Conservation (phyloP, 768 basidiomycete genomes). For the Auricularia heimuer region DNA sequence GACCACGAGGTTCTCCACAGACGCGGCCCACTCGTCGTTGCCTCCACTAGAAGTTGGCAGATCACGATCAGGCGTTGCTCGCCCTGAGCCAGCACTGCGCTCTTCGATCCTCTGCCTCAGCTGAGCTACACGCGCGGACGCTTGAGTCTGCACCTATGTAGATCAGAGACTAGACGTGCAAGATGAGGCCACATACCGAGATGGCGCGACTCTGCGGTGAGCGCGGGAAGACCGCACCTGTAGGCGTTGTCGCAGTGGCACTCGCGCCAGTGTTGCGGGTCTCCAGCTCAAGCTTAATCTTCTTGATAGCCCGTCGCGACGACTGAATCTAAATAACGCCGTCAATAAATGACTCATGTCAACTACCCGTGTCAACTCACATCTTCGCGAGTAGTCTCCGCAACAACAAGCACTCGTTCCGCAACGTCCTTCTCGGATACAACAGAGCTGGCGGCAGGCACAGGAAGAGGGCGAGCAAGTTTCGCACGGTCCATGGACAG, state of each 20-base stretch:
- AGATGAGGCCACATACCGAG: conserved; percentile 15
- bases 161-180: background rate
- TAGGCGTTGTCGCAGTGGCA: conserved; percentile 1
- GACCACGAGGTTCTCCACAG: conserved; percentile 42
- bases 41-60: background rate
- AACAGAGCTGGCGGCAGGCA: background rate
- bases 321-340: conserved; percentile 48
- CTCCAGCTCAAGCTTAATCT: conserved; percentile 55
- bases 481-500: background rate
- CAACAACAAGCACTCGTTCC: conserved; percentile 38
- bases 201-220: conserved; percentile 25
- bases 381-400: conserved; percentile 53
- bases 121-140: conserved; percentile 56
- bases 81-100: conserved; percentile 35
- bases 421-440: conserved; percentile 25
- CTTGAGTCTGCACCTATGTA: conserved; percentile 39
- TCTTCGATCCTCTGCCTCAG: conserved; percentile 66
- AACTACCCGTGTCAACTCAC: conserved; percentile 29
- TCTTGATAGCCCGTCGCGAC: conserved; percentile 61
- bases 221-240: conserved; percentile 16
- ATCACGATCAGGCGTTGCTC: background rate
- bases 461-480: background rate
- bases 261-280: conserved; percentile 2
- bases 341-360: background rate
- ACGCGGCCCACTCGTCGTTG: conserved; percentile 11